Base-by-base conservation (phyloP, 2,329 filamentous ascomycete species). In the Trichoderma sp. region DNA sequence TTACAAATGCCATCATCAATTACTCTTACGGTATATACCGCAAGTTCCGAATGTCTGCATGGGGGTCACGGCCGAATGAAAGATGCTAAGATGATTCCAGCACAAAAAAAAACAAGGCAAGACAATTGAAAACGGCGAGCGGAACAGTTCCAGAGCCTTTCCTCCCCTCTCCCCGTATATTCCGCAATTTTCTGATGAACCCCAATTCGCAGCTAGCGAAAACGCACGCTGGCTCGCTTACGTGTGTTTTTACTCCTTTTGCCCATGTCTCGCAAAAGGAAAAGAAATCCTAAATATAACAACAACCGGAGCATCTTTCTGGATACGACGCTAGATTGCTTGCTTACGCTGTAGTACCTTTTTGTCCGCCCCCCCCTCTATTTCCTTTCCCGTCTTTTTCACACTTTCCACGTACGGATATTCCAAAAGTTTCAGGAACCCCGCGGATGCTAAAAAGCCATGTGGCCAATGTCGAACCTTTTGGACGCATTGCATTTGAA, bases 291-390 rank as follows among this genome's bases (percentile, higher is more conserved):
- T 57, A 24, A 21, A 62, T 3, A 10, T 73, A n/a, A 5, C 71
- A 37, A 58, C 75, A 75, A 75, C 0, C 1, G 10, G 33, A 35
- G 2, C 27, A 56, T 19, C 40, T 43, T 31, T 35, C 1, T 1
- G 13, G 19, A 16, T 16, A n/a, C 27, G 58, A 43, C 58, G 58
- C 58, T 61, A 61, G 14, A 61, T 8, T 14, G 24, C 24, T 27
- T 13, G 53, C 53, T 56, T 33, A 56, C 29, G 24, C 21, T 19
- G 27, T 2, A 16, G 52, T 29, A 55, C 21, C 21, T 29, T 16
- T 24, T 29, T 27, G 52, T 27, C 21, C n/a, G n/a, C n/a, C n/a
- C n/a, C 49, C 24, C n/a, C 21, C 16, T 53, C 21, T 13, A 35
- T 11, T 35, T 11, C 33, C 33, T 35, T 11, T 35, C 33, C 11